These are phyloP conservation scores for Multifurca ochricompacta DNA, from an alignment of 768 basidiomycete genomes.

Conservation along the genomic window DNA sequence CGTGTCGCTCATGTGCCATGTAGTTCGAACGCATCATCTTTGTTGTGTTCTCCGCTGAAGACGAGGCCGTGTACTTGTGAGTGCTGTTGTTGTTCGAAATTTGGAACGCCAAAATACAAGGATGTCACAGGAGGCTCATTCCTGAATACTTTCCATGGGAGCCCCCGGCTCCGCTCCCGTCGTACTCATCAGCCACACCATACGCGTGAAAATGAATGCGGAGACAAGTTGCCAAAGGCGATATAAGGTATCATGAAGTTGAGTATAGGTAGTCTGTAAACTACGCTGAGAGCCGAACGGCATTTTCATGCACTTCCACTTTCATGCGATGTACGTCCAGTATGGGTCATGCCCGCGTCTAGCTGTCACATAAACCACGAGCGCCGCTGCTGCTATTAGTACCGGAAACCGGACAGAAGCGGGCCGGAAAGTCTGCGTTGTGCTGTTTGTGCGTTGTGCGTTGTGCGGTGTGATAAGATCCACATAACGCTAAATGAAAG, in stretches of 20 bases:
- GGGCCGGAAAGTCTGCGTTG: no score
- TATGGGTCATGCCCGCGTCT: no score
- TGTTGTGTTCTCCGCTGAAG: slow-evolving; percentile 61
- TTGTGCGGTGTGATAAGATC: no score
- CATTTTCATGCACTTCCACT: no score
- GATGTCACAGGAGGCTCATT: slow-evolving; percentile 3
- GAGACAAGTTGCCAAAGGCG: background rate
- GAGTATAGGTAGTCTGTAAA: background rate
- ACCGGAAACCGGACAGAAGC: no score
- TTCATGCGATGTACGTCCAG: no score
- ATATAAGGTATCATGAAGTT: background rate
- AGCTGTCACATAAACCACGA: no score
- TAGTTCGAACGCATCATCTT: slow-evolving; percentile 66
- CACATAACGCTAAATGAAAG: no score
- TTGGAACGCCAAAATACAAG: slow-evolving; percentile 2
- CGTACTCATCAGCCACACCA: background rate
- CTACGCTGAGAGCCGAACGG: background rate
- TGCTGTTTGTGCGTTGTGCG: no score
- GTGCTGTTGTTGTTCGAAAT: slow-evolving; percentile 23
- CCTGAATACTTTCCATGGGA: slow-evolving; percentile 12
- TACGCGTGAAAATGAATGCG: background rate
- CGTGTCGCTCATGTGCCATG: background rate
- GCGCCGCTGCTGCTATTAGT: background rate
- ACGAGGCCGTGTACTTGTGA: slow-evolving; percentile 59
- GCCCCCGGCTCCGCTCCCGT: background rate